These are phyloP conservation scores for Quercus variabilis DNA, from an alignment of 306 rosid genomes.

Conservation along the genomic window DNA sequence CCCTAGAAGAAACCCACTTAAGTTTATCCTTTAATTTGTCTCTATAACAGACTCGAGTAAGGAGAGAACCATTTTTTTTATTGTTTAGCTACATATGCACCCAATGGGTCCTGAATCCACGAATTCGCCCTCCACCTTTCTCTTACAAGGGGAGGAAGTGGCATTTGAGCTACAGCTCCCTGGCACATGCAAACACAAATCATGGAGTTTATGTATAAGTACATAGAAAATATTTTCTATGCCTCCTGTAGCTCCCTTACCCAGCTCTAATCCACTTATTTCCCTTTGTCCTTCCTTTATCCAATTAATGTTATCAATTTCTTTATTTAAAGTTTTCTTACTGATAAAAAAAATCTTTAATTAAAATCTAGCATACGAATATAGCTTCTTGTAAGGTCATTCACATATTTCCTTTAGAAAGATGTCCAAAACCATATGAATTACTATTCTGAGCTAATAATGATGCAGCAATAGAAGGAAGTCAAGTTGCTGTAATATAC, in stretches of 20 bases:
- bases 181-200: neutral
- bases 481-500: too few species aligned
- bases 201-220: neutral
- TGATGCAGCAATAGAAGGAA: too few species aligned
- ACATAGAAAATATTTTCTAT: neutral
- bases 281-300: neutral
- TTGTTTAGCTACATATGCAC: too few species aligned
- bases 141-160: too few species aligned
- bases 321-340: neutral
- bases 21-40: slow-evolving; percentile 1
- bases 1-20: neutral
- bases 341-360: neutral
- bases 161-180: too few species aligned
- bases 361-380: neutral
- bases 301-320: neutral
- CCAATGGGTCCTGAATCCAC: too few species aligned
- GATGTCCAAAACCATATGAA: neutral
- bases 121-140: too few species aligned
- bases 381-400: neutral
- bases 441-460: neutral
- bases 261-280: neutral
- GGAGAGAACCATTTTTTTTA: neutral
- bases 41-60: neutral
- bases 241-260: neutral
- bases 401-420: neutral